Conservation (phyloP, 2,329 filamentous ascomycete genomes). For the Pseudopyricularia javanii region DNA sequence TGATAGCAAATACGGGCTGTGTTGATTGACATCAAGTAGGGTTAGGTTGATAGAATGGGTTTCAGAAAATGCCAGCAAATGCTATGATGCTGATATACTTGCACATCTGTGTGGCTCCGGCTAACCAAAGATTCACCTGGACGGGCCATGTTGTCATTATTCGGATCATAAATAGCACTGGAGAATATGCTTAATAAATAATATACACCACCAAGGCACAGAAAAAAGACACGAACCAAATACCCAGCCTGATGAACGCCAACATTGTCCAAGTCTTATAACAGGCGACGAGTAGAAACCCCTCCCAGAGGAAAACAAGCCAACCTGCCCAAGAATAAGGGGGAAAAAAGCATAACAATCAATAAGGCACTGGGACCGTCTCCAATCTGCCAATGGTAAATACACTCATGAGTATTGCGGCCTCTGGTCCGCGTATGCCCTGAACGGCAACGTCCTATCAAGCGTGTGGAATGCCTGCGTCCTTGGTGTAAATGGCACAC, state of each 20-base stretch:
- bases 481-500: constrained; percentile 45
- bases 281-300: too few relatives aligned
- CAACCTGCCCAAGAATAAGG: neutral
- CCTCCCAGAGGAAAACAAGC: too few relatives aligned
- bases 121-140: too few relatives aligned
- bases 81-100: too few relatives aligned
- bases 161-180: too few relatives aligned
- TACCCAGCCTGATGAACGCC: neutral
- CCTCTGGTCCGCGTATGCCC: neutral
- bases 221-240: neutral
- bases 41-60: too few relatives aligned
- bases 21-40: too few relatives aligned
- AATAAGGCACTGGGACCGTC: neutral
- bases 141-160: too few relatives aligned
- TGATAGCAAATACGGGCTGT: too few relatives aligned
- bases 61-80: too few relatives aligned
- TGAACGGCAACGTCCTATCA: constrained; percentile 42
- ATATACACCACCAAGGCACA: neutral
- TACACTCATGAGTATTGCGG: neutral
- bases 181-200: neutral
- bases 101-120: too few relatives aligned
- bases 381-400: neutral
- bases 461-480: constrained; percentile 56
- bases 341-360: neutral
- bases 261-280: neutral